phyloP scores from a whole-genome alignment of 2,329 filamentous ascomycete genomes.

The Ceratocystis ficicola region DNA sequence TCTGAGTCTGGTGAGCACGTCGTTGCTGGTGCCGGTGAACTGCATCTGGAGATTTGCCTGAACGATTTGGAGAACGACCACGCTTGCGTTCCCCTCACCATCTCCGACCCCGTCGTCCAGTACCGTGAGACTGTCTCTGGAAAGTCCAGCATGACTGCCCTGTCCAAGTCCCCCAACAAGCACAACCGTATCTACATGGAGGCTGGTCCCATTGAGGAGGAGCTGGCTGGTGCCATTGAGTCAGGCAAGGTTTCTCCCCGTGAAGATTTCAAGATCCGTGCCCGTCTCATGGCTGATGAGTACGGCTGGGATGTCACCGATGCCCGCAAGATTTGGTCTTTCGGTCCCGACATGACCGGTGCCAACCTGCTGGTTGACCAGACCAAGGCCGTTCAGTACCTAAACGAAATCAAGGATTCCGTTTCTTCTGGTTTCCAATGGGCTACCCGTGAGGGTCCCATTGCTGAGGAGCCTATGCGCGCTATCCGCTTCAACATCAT shows the following conservation, averaged over 20 bases:
- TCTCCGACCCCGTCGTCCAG: conserved; percentile 95
- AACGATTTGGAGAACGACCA: conserved; percentile 99
- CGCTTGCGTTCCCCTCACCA: conserved; percentile 91
- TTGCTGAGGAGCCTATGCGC: conserved; percentile 98
- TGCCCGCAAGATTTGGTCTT: conserved; percentile 99
- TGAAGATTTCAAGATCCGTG: conserved; percentile 98
- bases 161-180: conserved; percentile 99
- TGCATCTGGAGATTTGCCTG: conserved; percentile 99
- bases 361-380: conserved; percentile 98
- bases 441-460: conserved; percentile 92
- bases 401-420: conserved; percentile 99
- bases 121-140: conserved; percentile 90
- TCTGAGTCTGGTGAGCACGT: conserved; percentile 94
- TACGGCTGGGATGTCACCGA: conserved; percentile 99
- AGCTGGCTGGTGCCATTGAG: conserved; percentile 84
- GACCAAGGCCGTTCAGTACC: conserved; percentile 99
- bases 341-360: conserved; percentile 94
- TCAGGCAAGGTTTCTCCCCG: conserved; percentile 79
- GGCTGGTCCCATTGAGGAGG: conserved; percentile 83
- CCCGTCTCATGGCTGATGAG: conserved; percentile 90
- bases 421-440: conserved; percentile 99
- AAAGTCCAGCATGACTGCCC: conserved; percentile 84
- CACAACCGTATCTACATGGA: conserved; percentile 99
- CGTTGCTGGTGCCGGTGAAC: conserved; percentile 96
- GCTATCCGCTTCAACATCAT: conserved; percentile 96